Conservation (phyloP, 768 basidiomycete genomes). For the Boletellus ananiceps region DNA sequence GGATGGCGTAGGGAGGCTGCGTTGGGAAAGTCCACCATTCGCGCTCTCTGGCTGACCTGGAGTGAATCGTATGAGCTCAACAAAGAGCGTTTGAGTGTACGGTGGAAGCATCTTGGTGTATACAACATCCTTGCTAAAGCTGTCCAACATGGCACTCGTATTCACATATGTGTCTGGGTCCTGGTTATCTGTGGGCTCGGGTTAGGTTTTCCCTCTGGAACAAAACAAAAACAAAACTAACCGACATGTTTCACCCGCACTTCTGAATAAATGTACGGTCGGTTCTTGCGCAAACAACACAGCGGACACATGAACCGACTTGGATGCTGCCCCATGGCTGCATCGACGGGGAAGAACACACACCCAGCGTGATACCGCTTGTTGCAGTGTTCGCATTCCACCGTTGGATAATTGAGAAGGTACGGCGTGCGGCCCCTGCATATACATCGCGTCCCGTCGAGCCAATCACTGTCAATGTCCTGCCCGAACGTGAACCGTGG, state of each 20-base stretch:
- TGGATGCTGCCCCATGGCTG: conserved; percentile 29
- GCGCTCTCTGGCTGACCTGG: conserved; percentile 29
- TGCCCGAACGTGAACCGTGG: conserved; percentile 71
- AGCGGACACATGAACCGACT: conserved; percentile 66
- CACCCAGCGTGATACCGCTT: conserved; percentile 70
- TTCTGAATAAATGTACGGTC: conserved; percentile 67
- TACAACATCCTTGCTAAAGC: conserved; percentile 65
- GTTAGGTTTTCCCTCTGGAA: conserved; percentile 8
- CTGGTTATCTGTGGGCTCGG: conserved; percentile 34
- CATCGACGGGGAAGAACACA: conserved; percentile 62
- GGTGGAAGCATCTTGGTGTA: conserved; percentile 64
- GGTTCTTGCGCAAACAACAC: conserved; percentile 72
- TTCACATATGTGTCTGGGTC: conserved; percentile 64
- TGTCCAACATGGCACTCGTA: conserved; percentile 68
- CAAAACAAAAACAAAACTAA: conserved; percentile 30
- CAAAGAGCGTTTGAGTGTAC: conserved; percentile 62
- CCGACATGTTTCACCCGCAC: conserved; percentile 66
- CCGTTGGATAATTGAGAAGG: conserved; percentile 54
- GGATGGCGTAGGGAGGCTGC: conserved; percentile 12
- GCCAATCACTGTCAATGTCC: conserved; percentile 69
- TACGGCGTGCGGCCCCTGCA: conserved; percentile 67
- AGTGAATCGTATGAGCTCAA: conserved; percentile 57
- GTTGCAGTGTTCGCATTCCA: conserved; percentile 64
- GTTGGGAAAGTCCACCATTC: conserved; percentile 17
- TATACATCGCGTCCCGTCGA: conserved; percentile 74